phyloP scores from a whole-genome alignment of 495 filamentous ascomycete species.

The Podospora pseudocomata region DNA sequence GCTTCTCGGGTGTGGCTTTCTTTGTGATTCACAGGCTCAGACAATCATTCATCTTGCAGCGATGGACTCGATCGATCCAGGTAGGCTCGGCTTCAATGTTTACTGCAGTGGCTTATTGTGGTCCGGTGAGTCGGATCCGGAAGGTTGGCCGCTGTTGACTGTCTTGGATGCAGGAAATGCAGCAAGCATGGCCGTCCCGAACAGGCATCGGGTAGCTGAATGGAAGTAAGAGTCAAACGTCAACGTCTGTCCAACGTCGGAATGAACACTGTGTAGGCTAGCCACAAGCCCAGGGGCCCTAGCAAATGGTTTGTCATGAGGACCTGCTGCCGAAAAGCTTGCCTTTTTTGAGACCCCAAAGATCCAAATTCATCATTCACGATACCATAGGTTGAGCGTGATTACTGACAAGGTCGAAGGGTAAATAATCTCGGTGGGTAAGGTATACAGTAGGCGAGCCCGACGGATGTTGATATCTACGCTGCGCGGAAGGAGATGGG shows the following conservation, averaged over 20 bases:
- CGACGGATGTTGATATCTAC: too few species aligned
- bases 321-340: neutral
- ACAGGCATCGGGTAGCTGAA: neutral
- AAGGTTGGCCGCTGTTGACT: neutral
- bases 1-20: neutral
- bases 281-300: too few species aligned
- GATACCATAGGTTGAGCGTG: neutral
- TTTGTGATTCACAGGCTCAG: conserved; percentile 2
- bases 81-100: neutral
- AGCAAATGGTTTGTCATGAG: neutral
- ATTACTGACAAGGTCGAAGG: too few species aligned
- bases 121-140: neutral
- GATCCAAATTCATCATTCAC: neutral
- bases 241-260: neutral
- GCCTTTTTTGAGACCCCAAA: neutral
- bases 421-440: too few species aligned
- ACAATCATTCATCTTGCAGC: conserved; percentile 17
- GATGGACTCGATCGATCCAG: conserved; percentile 9
- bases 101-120: conserved; percentile 1
- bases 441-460: neutral
- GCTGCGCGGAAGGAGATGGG: too few species aligned
- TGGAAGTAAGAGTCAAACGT: neutral
- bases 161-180: neutral
- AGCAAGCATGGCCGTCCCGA: neutral
- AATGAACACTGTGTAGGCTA: neutral